These are phyloP conservation scores for Verticillium isaacii DNA, from an alignment of 2,329 filamentous ascomycete species.

Conservation along the genomic window DNA sequence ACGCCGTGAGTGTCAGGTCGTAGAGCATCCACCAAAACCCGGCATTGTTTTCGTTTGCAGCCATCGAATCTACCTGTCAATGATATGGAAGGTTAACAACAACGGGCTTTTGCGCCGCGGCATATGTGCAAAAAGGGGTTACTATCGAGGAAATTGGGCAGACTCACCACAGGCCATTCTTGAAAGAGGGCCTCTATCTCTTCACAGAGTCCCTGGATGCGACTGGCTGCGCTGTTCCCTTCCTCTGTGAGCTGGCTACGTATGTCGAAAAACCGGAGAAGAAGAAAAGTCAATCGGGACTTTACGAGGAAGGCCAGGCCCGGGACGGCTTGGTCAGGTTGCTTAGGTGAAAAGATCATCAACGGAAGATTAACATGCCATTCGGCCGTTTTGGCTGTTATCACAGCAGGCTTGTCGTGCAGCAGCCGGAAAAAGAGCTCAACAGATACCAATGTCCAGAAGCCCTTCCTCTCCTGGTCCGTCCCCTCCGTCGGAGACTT, in stretches of 20 bases:
- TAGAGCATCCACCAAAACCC: background rate
- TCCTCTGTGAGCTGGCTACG: background rate
- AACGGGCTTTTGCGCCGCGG: background rate
- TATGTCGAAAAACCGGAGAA: background rate
- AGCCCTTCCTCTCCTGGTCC: constrained; percentile 12
- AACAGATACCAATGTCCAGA: background rate
- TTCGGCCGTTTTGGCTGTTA: background rate
- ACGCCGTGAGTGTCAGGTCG: background rate
- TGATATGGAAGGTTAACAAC: background rate
- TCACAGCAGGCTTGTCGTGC: background rate
- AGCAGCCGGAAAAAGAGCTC: background rate
- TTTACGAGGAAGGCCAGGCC: background rate
- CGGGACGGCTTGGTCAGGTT: background rate
- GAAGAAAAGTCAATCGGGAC: background rate
- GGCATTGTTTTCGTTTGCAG: background rate
- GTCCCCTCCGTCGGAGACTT: background rate
- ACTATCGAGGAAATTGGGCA: background rate
- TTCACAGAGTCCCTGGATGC: background rate
- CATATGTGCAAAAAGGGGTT: background rate
- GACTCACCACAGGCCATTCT: background rate
- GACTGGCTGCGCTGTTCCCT: background rate
- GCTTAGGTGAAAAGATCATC: background rate
- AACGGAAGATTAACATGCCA: background rate
- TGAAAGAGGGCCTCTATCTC: background rate
- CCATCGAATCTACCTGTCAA: background rate